Conservation (phyloP, 495 filamentous ascomycete species). For the Talaromyces liani region DNA sequence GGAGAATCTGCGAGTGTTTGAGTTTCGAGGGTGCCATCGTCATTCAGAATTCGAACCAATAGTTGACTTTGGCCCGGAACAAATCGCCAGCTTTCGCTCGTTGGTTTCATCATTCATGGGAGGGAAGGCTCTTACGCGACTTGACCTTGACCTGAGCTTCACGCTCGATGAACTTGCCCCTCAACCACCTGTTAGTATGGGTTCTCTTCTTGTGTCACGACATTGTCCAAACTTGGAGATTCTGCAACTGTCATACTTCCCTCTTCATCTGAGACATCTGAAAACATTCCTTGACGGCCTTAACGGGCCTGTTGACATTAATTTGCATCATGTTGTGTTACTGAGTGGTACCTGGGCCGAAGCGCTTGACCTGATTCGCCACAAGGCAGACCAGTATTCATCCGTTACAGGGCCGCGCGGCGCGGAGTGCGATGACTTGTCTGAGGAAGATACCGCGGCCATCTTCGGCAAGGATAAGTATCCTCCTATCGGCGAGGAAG, state of each 20-base stretch:
- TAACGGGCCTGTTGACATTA: background rate
- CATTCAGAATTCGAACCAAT: background rate
- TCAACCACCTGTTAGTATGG: background rate
- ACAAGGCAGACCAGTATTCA: background rate
- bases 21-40: background rate
- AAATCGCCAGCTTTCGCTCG: background rate
- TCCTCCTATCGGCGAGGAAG: background rate
- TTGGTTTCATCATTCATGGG: background rate
- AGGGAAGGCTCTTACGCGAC: slow-evolving; percentile 1
- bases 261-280: background rate
- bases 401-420: background rate
- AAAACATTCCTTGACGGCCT: background rate
- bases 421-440: background rate
- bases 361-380: background rate
- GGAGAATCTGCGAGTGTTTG: background rate
- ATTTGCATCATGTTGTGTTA: background rate
- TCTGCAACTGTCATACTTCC: background rate
- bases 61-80: background rate
- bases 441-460: background rate
- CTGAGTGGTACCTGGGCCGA: background rate
- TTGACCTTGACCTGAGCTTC: background rate
- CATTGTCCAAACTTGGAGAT: background rate
- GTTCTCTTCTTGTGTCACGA: slow-evolving; percentile 1
- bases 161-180: background rate
- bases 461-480: background rate